Evolutionary conservation across 2,329 filamentous ascomycete species (phyloP).

Genomic region (Colletotrichum eremochloae): DNA sequence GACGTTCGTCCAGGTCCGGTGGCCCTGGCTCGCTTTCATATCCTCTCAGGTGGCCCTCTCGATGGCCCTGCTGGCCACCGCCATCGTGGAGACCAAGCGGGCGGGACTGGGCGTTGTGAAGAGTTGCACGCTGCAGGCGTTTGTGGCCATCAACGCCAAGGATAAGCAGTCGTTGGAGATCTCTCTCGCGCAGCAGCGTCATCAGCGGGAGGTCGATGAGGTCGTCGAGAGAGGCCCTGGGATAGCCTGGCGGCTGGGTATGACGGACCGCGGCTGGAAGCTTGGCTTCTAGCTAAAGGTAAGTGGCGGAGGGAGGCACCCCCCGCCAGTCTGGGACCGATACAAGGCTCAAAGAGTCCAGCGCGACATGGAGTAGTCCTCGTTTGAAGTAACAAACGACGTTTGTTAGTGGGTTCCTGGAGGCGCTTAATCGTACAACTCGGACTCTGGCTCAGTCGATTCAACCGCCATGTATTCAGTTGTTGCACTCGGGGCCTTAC

Average conservation of each 20-base stretch:
- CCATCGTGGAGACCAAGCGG: conserved; percentile 27
- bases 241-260: conserved; percentile 4
- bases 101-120: conserved; percentile 43
- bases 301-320: too few species aligned
- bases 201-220: conserved; percentile 6
- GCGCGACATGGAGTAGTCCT: not conserved
- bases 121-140: conserved; percentile 22
- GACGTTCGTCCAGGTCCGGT: conserved; percentile 39
- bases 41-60: conserved; percentile 41
- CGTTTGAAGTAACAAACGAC: not conserved
- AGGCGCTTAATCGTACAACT: not conserved
- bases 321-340: too few species aligned
- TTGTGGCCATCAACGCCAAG: conserved; percentile 2
- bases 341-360: too few species aligned
- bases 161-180: conserved; percentile 5
- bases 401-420: not conserved
- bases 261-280: conserved; percentile 7
- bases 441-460: too few species aligned
- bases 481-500: not conserved
- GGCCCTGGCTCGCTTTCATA: conserved; percentile 43
- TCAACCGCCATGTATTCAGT: not conserved
- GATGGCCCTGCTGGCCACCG: conserved; percentile 31
- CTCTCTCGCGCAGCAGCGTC: not conserved
- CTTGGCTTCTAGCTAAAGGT: not conserved
- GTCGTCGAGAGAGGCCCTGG: not conserved